These are phyloP conservation scores for Kuraishia piskuri DNA, from an alignment of 805 yeast species.

Conservation along the genomic window DNA sequence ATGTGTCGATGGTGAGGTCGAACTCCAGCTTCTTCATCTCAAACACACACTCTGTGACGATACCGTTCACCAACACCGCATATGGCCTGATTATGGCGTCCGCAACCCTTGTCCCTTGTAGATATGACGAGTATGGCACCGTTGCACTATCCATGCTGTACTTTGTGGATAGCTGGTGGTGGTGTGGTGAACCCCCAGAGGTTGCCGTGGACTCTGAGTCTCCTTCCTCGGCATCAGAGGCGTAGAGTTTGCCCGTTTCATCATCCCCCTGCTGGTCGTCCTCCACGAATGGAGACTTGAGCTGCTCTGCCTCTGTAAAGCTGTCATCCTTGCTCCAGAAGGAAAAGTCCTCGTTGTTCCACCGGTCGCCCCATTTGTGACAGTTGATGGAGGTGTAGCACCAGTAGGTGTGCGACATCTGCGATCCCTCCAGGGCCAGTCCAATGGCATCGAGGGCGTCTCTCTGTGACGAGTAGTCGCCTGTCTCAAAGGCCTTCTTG, in stretches of 20 bases:
- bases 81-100: conserved; percentile 75
- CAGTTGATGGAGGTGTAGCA: conserved; percentile 65
- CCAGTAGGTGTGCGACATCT: conserved; percentile 77
- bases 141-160: background rate
- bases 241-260: background rate
- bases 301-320: background rate
- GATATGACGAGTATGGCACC: background rate
- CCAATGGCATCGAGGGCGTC: conserved; percentile 78
- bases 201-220: background rate
- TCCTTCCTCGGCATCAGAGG: background rate
- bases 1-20: conserved; percentile 33
- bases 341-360: conserved; percentile 94
- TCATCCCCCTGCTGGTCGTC: background rate
- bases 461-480: conserved; percentile 67
- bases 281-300: background rate
- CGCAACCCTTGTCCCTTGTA: conserved; percentile 63
- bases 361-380: conserved; percentile 82
- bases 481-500: conserved; percentile 57
- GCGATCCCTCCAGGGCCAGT: conserved; percentile 68
- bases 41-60: conserved; percentile 45
- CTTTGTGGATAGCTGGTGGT: background rate
- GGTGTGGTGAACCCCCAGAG: background rate
- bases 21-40: conserved; percentile 41
- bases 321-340: conserved; percentile 68
- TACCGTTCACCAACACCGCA: conserved; percentile 58